phyloP scores from a whole-genome alignment of 495 filamentous ascomycete species.

The Penicillium paradoxum region DNA sequence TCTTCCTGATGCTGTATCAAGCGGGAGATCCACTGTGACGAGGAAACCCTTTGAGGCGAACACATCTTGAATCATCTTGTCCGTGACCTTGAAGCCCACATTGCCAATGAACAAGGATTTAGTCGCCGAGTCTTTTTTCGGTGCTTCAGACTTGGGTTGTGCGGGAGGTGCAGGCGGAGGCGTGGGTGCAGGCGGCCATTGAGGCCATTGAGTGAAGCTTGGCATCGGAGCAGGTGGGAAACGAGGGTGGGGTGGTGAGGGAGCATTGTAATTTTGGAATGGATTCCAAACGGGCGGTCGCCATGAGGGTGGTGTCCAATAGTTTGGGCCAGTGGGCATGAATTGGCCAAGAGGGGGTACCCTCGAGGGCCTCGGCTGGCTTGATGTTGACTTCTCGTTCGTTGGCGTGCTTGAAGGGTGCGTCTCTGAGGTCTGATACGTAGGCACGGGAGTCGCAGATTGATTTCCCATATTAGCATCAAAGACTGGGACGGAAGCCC shows the following conservation, averaged over 20 bases:
- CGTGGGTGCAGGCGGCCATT: background rate
- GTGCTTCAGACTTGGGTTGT: background rate
- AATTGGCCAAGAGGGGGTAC: background rate
- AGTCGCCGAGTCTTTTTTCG: constrained; percentile 40
- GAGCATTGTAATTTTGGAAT: background rate
- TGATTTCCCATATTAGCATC: background rate
- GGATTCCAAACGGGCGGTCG: background rate
- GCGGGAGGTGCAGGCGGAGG: background rate
- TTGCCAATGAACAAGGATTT: constrained; percentile 92
- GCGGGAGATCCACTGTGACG: constrained; percentile 76
- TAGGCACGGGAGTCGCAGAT: background rate
- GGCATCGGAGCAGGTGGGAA: background rate
- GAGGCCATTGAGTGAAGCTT: background rate
- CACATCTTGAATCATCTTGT: constrained; percentile 64
- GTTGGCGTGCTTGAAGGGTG: background rate
- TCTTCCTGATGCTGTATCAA: constrained; percentile 69
- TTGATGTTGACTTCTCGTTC: background rate
- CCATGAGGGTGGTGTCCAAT: background rate
- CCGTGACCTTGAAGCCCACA: constrained; percentile 73
- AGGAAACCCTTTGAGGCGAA: constrained; percentile 71
- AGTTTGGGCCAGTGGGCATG: background rate
- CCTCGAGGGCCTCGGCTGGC: background rate
- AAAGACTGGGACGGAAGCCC: background rate
- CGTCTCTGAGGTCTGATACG: background rate
- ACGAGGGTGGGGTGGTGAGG: constrained; percentile 2